Conservation (phyloP, 176 grass and related monocot species). For the Dactylis glomerata region DNA sequence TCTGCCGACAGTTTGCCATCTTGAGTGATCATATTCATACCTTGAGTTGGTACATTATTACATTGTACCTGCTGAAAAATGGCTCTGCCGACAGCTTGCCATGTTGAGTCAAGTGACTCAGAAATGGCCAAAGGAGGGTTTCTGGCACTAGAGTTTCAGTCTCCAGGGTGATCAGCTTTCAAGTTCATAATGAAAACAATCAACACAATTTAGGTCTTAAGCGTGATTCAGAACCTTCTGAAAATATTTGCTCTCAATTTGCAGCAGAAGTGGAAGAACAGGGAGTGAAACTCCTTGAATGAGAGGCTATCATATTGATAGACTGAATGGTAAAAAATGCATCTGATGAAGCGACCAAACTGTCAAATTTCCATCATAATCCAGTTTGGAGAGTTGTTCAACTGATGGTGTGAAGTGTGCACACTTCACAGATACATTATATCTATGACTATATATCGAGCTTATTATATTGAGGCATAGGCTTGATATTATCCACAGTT, state of each 20-base stretch:
- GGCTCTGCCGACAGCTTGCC: not conserved
- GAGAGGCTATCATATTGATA: not conserved
- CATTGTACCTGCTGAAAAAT: not conserved
- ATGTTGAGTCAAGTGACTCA: not conserved
- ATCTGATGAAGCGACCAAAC: not conserved
- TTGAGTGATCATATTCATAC: too few relatives aligned
- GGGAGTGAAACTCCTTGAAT: not conserved
- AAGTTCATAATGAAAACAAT: not conserved
- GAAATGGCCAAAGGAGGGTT: not conserved
- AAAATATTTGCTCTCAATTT: not conserved
- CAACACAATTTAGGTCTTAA: not conserved
- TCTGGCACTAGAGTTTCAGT: not conserved
- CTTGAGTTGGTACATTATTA: not conserved
- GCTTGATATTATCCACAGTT: slow-evolving; percentile 37
- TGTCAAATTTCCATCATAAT: slow-evolving; percentile 18
- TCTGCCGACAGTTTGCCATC: too few relatives aligned
- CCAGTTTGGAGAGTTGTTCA: not conserved
- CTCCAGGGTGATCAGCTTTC: not conserved
- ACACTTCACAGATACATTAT: slow-evolving; percentile 9
- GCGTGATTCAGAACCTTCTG: not conserved
- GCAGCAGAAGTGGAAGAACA: not conserved
- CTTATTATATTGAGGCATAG: slow-evolving; percentile 34
- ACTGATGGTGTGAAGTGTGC: not conserved
- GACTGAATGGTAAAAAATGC: not conserved
- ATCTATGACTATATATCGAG: slow-evolving; percentile 21